Percentiles rank a stretch among this genome's conserved stretches.
These are phyloP conservation scores for Panicum miliaceum DNA, from an alignment of 176 grass and related monocot genomes.

Conservation along the genomic window DNA sequence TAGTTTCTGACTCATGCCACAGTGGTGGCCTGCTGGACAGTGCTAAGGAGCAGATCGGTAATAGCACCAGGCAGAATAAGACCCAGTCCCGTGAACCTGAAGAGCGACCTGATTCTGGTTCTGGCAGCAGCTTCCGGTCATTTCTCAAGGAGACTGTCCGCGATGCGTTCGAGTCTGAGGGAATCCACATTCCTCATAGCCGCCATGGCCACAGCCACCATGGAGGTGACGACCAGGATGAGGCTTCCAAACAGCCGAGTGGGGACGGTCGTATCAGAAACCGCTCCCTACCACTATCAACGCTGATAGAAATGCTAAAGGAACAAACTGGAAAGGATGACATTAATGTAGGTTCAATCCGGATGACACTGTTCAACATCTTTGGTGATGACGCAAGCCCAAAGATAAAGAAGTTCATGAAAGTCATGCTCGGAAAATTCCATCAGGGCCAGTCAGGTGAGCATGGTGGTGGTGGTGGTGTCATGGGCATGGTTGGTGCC, in stretches of 20 bases:
- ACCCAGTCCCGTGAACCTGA: constrained; percentile 50
- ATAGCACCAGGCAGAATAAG: constrained; percentile 63
- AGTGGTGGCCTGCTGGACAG: constrained; percentile 90
- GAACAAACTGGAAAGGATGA: constrained; percentile 92
- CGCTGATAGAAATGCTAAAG: constrained; percentile 87
- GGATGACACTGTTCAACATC: constrained; percentile 79
- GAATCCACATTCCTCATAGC: constrained; percentile 61
- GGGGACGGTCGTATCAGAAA: constrained; percentile 60
- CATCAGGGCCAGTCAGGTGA: constrained; percentile 57
- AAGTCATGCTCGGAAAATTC: constrained; percentile 77
- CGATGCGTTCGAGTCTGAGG: constrained; percentile 62
- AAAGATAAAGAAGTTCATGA: constrained; percentile 99
- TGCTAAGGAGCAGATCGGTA: constrained; percentile 93
- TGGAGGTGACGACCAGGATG: constrained; percentile 47
- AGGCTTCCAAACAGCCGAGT: constrained; percentile 25
- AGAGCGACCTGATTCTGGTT: constrained; percentile 60
- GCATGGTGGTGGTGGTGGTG: constrained; percentile 46
- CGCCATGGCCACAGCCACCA: constrained; percentile 36
- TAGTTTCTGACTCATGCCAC: constrained; percentile 95
- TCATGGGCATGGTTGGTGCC: constrained; percentile 80
- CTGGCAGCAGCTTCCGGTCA: constrained; percentile 63
- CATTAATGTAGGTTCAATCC: constrained; percentile 89
- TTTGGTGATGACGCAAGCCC: constrained; percentile 92
- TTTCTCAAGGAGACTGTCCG: constrained; percentile 74
- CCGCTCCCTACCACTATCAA: constrained; percentile 71